phyloP scores from a whole-genome alignment of 208 protist genomes.

The Vickermania ingenoplastis region DNA sequence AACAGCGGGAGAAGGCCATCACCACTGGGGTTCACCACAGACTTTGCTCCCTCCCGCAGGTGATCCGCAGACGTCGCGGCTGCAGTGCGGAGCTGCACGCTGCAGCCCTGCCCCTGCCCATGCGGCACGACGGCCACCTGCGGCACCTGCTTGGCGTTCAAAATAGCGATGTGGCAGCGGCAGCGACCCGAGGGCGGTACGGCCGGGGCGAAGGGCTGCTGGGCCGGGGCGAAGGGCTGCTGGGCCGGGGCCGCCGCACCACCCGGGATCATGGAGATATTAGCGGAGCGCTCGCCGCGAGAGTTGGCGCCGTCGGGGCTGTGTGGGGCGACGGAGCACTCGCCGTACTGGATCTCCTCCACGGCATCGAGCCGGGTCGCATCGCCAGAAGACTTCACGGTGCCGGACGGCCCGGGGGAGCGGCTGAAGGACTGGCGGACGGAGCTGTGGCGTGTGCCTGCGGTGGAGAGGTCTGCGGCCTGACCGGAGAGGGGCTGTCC shows the following conservation, averaged over 20 bases:
- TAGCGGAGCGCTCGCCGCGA: too few relatives aligned
- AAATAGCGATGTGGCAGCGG: conserved; percentile 40
- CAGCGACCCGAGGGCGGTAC: conserved; percentile 10
- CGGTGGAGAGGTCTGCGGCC: neutral
- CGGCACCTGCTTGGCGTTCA: conserved; percentile 43
- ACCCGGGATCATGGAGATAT: too few relatives aligned
- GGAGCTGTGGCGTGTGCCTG: neutral
- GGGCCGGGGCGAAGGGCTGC: neutral
- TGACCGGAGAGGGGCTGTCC: neutral
- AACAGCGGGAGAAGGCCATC: neutral
- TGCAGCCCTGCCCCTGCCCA: neutral
- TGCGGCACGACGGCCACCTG: conserved; percentile 23
- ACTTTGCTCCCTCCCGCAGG: neutral
- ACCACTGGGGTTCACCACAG: neutral
- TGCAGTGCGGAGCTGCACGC: neutral
- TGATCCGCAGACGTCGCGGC: neutral
- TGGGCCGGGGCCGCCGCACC: too few relatives aligned
- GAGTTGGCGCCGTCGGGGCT: neutral
- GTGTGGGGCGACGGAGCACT: neutral
- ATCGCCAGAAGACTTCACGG: too few relatives aligned
- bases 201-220: neutral
- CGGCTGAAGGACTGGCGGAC: too few relatives aligned
- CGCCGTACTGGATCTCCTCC: neutral
- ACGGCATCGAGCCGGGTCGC: too few relatives aligned
- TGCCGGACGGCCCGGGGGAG: too few relatives aligned